Percentiles rank a stretch among this genome's conserved stretches.
phyloP scores from a whole-genome alignment of 2,329 filamentous ascomycete species.

The Xylaria sp. region DNA sequence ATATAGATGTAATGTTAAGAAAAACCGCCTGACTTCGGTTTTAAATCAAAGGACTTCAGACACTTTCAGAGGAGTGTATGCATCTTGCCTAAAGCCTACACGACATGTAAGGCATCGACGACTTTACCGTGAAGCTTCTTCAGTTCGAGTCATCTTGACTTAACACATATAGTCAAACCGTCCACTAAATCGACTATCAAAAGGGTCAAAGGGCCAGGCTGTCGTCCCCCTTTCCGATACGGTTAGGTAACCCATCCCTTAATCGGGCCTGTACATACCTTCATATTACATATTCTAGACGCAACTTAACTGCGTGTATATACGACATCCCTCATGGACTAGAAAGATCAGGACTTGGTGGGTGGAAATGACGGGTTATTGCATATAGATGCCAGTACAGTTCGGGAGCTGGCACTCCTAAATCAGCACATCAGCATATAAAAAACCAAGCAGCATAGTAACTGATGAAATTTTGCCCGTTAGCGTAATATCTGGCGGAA shows the following conservation, averaged over 20 bases:
- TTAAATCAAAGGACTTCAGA: background rate
- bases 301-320: background rate
- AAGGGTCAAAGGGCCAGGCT: background rate
- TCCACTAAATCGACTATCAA: background rate
- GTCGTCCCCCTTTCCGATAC: background rate
- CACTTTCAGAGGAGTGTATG: background rate
- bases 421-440: background rate
- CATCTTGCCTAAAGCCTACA: background rate
- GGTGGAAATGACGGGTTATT: background rate
- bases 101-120: background rate
- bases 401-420: background rate
- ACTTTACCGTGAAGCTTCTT: background rate
- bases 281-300: background rate
- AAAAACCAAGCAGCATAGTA: background rate
- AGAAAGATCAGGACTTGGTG: background rate
- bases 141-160: background rate
- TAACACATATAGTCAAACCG: background rate
- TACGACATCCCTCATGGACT: background rate
- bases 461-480: background rate
- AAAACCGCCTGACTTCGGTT: background rate
- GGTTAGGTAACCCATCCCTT: background rate
- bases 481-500: background rate
- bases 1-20: background rate
- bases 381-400: background rate
- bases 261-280: background rate